phyloP scores from a whole-genome alignment of 345 rosid species.

The Excoecaria agallocha region DNA sequence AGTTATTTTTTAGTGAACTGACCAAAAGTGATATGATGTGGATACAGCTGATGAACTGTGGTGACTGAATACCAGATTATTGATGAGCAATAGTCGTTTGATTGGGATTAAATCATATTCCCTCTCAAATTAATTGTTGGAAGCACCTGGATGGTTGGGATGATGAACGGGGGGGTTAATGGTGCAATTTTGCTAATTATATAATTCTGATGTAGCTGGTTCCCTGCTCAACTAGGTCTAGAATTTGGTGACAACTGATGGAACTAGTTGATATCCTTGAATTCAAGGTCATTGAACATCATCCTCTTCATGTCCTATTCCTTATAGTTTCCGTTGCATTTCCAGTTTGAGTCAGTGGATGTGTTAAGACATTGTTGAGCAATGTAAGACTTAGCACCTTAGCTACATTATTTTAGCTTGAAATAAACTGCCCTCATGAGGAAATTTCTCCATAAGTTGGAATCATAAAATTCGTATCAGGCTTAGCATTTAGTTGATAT shows the following conservation, averaged over 20 bases:
- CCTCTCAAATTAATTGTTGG: not conserved
- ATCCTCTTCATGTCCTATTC: no score
- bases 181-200: conserved; percentile 1
- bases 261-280: not conserved
- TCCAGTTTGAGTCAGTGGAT: not conserved
- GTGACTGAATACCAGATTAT: not conserved
- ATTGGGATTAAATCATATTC: not conserved
- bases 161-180: not conserved
- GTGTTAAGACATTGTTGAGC: not conserved
- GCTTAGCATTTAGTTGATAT: not conserved
- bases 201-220: not conserved
- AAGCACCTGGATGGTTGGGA: not conserved
- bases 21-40: not conserved
- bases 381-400: not conserved
- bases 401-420: not conserved
- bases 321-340: conserved; percentile 5
- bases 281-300: no score
- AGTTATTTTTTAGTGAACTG: not conserved
- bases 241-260: not conserved
- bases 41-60: not conserved
- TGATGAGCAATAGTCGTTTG: not conserved
- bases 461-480: not conserved
- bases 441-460: not conserved
- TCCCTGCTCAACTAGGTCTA: not conserved
- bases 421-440: not conserved